phyloP scores from a whole-genome alignment of 1,139 yeast species.

The Hansenula lynferdii region DNA sequence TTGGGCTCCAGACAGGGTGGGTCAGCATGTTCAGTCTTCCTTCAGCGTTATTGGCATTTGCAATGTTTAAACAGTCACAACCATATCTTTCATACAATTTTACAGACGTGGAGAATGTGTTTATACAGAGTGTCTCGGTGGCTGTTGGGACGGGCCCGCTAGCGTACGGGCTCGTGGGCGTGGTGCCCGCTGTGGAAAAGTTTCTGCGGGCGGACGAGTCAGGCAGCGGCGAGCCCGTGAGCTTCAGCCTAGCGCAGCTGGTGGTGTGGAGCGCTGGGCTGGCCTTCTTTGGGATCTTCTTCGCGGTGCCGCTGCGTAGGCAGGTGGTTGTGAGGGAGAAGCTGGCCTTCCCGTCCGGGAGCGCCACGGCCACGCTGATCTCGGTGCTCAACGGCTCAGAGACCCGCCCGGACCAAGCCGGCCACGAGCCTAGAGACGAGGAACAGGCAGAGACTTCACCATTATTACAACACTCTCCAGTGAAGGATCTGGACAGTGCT shows the following conservation, averaged over 20 bases:
- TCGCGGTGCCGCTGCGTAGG: conserved; percentile 82
- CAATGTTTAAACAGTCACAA: conserved; percentile 58
- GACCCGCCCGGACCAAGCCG: conserved; percentile 38
- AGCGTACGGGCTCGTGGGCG: conserved; percentile 92
- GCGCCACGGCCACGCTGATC: conserved; percentile 92
- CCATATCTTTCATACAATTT: conserved; percentile 40
- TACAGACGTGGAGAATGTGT: conserved; percentile 90
- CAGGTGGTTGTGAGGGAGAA: conserved; percentile 84
- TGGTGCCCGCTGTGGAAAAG: conserved; percentile 92
- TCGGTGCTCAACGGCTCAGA: conserved; percentile 77
- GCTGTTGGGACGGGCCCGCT: conserved; percentile 98
- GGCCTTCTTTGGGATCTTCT: conserved; percentile 92
- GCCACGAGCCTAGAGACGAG: not conserved
- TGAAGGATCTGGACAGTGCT: conserved; percentile 21
- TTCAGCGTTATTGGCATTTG: conserved; percentile 82
- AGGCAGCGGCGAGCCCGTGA: conserved; percentile 43
- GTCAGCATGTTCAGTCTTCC: conserved; percentile 99
- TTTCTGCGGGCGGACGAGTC: conserved; percentile 74
- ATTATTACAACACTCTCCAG: conserved; percentile 27
- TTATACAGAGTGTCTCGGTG: conserved; percentile 86
- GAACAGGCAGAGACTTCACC: conserved; percentile 7
- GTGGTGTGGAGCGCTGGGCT: conserved; percentile 80
- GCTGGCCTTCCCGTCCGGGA: conserved; percentile 90
- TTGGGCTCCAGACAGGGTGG: conserved; percentile 98
- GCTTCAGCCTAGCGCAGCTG: conserved; percentile 42